A percentile compares a stretch with the other conserved stretches of the same genome.
Evolutionary conservation across 331 rosid genomes (phyloP).

Genomic region (Quercus tomentella): DNA sequence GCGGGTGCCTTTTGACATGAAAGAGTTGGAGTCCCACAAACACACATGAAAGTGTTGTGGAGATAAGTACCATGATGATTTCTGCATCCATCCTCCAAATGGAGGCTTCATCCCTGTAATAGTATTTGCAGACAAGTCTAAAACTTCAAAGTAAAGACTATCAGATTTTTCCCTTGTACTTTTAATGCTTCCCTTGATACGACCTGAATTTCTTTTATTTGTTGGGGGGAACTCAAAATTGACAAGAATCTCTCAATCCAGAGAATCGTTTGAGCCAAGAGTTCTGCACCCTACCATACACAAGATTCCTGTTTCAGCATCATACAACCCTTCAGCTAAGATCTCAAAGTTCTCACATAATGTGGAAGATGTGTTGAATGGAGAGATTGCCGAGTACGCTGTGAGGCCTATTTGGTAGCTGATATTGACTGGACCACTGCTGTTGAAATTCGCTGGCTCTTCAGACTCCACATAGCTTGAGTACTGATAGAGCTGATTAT

Average conservation of each 20-base stretch:
- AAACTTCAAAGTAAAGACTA: conserved; percentile 39
- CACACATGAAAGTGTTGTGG: conserved; percentile 53
- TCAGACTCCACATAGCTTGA: background rate
- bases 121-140: conserved; percentile 32
- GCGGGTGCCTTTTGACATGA: conserved; percentile 43
- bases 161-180: conserved; percentile 44
- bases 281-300: conserved; percentile 67
- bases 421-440: conserved; percentile 2
- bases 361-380: background rate
- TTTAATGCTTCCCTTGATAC: conserved; percentile 41
- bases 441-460: background rate
- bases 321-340: conserved; percentile 62
- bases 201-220: background rate
- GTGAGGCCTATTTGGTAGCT: conserved; percentile 9
- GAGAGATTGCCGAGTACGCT: background rate
- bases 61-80: conserved; percentile 39
- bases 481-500: conserved; percentile 1
- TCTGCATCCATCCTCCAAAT: conserved; percentile 55
- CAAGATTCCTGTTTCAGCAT: conserved; percentile 50
- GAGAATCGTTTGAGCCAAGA: background rate
- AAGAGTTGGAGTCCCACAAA: conserved; percentile 45
- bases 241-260: conserved; percentile 51
- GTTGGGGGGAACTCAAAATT: conserved; percentile 40
- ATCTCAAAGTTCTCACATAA: conserved; percentile 17
- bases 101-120: background rate